Evolutionary conservation across 345 rosid species (phyloP).

Genomic region (Raphanus raphanistrum): DNA sequence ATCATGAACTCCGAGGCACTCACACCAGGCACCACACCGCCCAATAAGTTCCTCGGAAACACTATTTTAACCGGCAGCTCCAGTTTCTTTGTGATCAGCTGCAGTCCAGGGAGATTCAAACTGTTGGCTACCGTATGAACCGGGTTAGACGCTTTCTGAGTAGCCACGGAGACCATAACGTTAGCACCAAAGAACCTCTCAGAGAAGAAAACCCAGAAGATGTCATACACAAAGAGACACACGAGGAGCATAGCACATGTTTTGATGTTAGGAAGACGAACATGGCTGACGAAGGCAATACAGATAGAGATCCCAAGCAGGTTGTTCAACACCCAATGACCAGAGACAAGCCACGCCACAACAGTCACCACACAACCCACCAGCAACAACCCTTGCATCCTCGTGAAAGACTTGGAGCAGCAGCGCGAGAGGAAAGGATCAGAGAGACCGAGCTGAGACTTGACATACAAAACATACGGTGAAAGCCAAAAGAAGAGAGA

Average conservation of each 20-base stretch:
- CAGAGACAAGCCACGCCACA: conserved; percentile 88
- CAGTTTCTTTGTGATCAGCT: conserved; percentile 86
- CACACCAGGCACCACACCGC: conserved; percentile 64
- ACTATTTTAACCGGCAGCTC: conserved; percentile 95
- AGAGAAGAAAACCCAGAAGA: conserved; percentile 99
- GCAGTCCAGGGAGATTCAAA: conserved; percentile 93
- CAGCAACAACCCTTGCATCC: conserved; percentile 65
- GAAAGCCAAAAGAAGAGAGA: conserved; percentile 83
- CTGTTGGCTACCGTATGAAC: conserved; percentile 92
- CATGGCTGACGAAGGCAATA: conserved; percentile 93
- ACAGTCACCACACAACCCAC: conserved; percentile 56
- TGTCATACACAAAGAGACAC: conserved; percentile 89
- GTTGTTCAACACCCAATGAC: conserved; percentile 95
- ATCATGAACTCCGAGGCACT: conserved; percentile 81
- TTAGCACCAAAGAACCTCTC: conserved; percentile 98
- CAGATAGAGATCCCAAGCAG: conserved; percentile 92
- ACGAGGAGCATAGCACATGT: conserved; percentile 83
- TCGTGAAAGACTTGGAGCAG: conserved; percentile 77
- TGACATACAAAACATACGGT: conserved; percentile 60
- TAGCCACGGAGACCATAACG: conserved; percentile 99
- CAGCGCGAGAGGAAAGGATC: conserved; percentile 88
- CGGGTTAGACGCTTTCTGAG: conserved; percentile 93
- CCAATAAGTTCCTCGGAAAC: conserved; percentile 78
- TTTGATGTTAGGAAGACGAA: conserved; percentile 93
- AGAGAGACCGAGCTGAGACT: conserved; percentile 64